A percentile compares a stretch with the other conserved stretches of the same genome.
Evolutionary conservation across 106 monocot genomes (phyloP).

Genomic region (Vanilla planifolia): DNA sequence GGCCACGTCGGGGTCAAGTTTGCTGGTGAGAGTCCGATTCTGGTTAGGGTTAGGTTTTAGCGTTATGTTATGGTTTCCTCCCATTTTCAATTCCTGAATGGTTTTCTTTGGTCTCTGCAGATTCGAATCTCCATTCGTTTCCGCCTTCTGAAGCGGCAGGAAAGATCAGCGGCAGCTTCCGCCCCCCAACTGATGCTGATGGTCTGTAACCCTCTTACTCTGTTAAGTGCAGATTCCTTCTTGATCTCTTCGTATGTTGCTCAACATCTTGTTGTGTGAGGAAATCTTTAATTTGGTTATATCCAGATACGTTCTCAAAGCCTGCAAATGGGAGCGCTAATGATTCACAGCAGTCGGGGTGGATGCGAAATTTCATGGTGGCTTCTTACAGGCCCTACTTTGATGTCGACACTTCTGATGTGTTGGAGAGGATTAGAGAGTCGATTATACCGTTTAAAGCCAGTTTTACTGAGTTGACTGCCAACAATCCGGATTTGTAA

Average conservation of each 20-base stretch:
- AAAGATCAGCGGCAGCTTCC: conserved; percentile 51
- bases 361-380: conserved; percentile 46
- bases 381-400: conserved; percentile 65
- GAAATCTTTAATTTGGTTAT: not conserved
- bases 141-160: conserved; percentile 55
- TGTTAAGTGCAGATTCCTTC: not conserved
- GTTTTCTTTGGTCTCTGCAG: conserved; percentile 20
- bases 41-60: not conserved
- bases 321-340: conserved; percentile 30
- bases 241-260: not conserved
- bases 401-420: conserved; percentile 71
- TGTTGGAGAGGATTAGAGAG: conserved; percentile 63
- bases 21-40: conserved; percentile 32
- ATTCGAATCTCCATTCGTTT: conserved; percentile 73
- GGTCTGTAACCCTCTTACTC: conserved; percentile 23
- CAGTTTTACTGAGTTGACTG: conserved; percentile 60
- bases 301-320: conserved; percentile 65
- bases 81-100: not conserved
- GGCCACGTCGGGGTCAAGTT: conserved; percentile 56
- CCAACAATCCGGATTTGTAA: conserved; percentile 66
- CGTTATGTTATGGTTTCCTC: too few relatives aligned
- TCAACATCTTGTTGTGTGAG: not conserved
- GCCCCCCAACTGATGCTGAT: conserved; percentile 76
- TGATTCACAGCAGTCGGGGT: conserved; percentile 32
- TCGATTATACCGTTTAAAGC: conserved; percentile 60